Evolutionary conservation across 2,329 filamentous ascomycete genomes (phyloP), one percentile per base, ranked within the genome.

Genomic region (Thermoascus crustaceus): DNA sequence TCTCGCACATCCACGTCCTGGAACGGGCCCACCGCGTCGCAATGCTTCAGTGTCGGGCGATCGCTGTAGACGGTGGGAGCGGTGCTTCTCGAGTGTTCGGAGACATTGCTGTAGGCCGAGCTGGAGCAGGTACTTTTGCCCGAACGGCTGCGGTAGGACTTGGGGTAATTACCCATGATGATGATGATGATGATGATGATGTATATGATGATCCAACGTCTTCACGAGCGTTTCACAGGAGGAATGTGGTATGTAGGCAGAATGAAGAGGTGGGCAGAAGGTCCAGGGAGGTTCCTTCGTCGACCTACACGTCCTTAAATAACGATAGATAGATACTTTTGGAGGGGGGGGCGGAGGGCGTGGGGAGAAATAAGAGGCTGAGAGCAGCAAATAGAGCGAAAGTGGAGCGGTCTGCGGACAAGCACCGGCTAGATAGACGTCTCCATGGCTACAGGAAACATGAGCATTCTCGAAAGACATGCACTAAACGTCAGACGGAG

Each of bases 1-100:
- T 75, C 70, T 30, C 73, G 69, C 11, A 52, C 54, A 27, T 54
- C 48, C 22, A 43, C 37, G 14, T 45, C 36, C 13, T 47, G 43
- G 37, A 48, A 45, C 8, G 39, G 32, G 5, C 42, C 42, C 11
- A 35, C 38, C 7, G 40, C 35, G n/a, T 44, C 39, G 30, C 40
- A 41, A 9, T 46, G 44, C 24, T 58, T 55, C 10, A 48, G 39
- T n/a, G 48, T 44, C 20, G 48, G 48, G 14, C 47, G 46, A 27
- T 55, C 48, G 40, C 62, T 65, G 43, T 60, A 47, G 18, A 57
- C 46, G 7, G 63, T 65, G 11, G 57, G 55, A 20, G 51, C 57
- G 14, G 63, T 66, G 43, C 61, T 65, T 47, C 52, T 55, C 6
- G 63, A 62, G 11, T 49, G 52, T 31, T 54, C 46, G 14, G 63